phyloP scores from a whole-genome alignment of 495 filamentous ascomycete species.

The Aspergillus sclerotiicarbonarius region DNA sequence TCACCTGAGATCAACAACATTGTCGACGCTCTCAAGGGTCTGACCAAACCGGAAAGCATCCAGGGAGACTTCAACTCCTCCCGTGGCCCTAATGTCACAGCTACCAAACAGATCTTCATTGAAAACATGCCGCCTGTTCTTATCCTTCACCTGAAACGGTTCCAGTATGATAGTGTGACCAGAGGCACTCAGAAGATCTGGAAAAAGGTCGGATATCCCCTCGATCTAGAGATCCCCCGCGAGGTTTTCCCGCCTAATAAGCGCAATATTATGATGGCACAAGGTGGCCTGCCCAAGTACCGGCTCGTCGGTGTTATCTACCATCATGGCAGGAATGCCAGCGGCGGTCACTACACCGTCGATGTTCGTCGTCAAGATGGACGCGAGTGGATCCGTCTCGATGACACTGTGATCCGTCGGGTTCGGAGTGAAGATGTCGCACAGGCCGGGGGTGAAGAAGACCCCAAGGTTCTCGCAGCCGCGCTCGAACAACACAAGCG shows the following conservation, averaged over 20 bases:
- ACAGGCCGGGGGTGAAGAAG: conserved; percentile 77
- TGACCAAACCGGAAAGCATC: conserved; percentile 80
- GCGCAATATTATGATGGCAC: conserved; percentile 59
- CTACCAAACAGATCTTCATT: conserved; percentile 93
- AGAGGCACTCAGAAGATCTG: conserved; percentile 92
- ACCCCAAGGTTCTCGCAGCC: conserved; percentile 64
- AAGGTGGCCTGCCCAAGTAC: conserved; percentile 74
- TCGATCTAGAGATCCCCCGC: conserved; percentile 89
- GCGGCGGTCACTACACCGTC: conserved; percentile 94
- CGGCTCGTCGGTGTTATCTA: conserved; percentile 89
- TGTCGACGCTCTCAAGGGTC: conserved; percentile 79
- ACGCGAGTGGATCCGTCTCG: conserved; percentile 90
- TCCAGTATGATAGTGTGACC: conserved; percentile 88
- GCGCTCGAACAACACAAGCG: conserved; percentile 65
- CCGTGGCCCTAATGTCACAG: conserved; percentile 69
- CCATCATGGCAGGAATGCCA: conserved; percentile 94
- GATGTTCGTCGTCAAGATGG: conserved; percentile 93
- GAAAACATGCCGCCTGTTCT: conserved; percentile 90
- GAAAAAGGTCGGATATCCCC: conserved; percentile 94
- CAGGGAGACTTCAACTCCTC: conserved; percentile 85
- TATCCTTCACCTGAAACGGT: conserved; percentile 93
- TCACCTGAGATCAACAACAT: conserved; percentile 83
- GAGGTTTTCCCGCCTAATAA: conserved; percentile 83
- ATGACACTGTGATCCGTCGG: conserved; percentile 87
- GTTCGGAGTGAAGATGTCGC: conserved; percentile 88